phyloP scores from a whole-genome alignment of 2,329 filamentous ascomycete species.

The Xylaria sp. region DNA sequence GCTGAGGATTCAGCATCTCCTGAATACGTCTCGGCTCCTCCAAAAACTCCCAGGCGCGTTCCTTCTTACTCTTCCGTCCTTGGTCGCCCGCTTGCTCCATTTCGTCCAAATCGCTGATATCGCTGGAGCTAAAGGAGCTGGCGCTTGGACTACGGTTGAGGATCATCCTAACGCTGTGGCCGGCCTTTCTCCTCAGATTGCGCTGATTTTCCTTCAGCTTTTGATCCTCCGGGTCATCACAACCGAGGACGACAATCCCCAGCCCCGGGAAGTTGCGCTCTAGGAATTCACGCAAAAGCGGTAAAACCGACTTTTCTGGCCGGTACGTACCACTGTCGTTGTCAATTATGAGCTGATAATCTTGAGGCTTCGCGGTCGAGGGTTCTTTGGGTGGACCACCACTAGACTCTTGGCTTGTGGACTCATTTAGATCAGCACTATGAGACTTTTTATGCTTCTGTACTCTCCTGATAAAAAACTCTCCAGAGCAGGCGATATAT shows the following conservation, averaged over 20 bases:
- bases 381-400: constrained; percentile 58
- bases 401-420: constrained; percentile 54
- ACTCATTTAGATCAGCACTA: constrained; percentile 55
- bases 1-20: constrained; percentile 35
- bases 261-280: constrained; percentile 79
- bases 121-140: constrained; percentile 62
- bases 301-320: constrained; percentile 81
- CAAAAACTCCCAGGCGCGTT: constrained; percentile 61
- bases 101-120: constrained; percentile 62
- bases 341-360: constrained; percentile 91
- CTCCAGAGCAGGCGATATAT: constrained; percentile 91
- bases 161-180: constrained; percentile 62
- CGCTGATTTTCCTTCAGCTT: constrained; percentile 81
- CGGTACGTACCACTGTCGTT: constrained; percentile 96
- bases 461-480: constrained; percentile 87
- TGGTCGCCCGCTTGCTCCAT: constrained; percentile 54
- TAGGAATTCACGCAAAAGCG: constrained; percentile 76
- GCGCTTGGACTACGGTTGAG: constrained; percentile 64
- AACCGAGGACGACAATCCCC: constrained; percentile 78
- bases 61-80: constrained; percentile 60
- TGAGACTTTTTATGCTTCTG: constrained; percentile 58
- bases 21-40: constrained; percentile 61
- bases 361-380: constrained; percentile 59
- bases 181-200: constrained; percentile 75
- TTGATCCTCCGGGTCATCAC: constrained; percentile 78